These are phyloP conservation scores for Vinca major DNA, from an alignment of 305 asterid genomes.

Conservation along the genomic window DNA sequence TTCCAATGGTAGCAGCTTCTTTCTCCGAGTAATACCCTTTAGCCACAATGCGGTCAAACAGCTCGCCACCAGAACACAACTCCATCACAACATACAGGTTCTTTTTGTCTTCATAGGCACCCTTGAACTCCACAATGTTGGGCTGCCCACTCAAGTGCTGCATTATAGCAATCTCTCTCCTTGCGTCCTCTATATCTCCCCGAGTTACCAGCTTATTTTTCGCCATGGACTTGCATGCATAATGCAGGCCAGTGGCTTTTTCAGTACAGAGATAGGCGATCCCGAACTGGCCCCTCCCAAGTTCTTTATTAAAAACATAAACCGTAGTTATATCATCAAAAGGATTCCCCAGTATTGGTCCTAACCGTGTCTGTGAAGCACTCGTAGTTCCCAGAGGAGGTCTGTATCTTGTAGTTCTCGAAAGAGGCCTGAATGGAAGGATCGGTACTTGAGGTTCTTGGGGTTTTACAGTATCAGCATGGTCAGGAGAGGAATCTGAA, in stretches of 20 bases:
- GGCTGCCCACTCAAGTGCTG: conserved; percentile 67
- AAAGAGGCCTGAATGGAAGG: not conserved
- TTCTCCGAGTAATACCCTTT: conserved; percentile 62
- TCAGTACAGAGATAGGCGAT: conserved; percentile 66
- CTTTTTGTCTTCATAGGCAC: conserved; percentile 53
- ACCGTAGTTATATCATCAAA: conserved; percentile 37
- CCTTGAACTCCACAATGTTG: conserved; percentile 59
- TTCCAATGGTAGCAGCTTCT: conserved; percentile 58
- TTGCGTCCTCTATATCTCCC: conserved; percentile 38
- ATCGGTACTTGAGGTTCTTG: conserved; percentile 8
- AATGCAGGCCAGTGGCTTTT: conserved; percentile 32
- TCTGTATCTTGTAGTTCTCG: not conserved
- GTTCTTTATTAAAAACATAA: conserved; percentile 46
- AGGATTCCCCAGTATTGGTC: conserved; percentile 40
- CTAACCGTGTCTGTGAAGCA: conserved; percentile 3
- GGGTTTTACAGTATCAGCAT: conserved; percentile 5
- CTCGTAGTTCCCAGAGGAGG: conserved; percentile 5
- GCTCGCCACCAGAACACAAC: conserved; percentile 70
- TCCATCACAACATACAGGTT: conserved; percentile 64
- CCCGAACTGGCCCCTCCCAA: conserved; percentile 73
- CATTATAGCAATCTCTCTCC: conserved; percentile 50
- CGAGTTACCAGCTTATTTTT: conserved; percentile 31
- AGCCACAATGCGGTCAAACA: conserved; percentile 56
- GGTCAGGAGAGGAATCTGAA: conserved; percentile 23
- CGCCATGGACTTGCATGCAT: conserved; percentile 68